Conservation (phyloP, 805 yeast genomes). For the Brettanomyces anomalus region DNA sequence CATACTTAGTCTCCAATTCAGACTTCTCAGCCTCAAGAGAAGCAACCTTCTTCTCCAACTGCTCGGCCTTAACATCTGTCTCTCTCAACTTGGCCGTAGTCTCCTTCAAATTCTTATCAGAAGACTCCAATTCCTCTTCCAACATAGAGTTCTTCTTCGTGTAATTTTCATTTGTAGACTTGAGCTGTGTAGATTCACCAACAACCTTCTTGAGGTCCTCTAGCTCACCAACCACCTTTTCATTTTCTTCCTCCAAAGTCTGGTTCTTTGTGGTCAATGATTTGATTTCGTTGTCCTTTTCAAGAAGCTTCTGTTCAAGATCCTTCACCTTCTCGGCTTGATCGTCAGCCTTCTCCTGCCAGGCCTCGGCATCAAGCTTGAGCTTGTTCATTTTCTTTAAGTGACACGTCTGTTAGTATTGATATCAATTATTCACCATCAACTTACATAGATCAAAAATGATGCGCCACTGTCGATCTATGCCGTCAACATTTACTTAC, state of each 20-base stretch:
- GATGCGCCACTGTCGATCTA: too few relatives aligned
- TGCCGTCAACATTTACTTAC: slow-evolving; percentile 22
- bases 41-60: slow-evolving; percentile 86
- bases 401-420: not conserved
- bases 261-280: slow-evolving; percentile 88
- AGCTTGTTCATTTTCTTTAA: slow-evolving; percentile 73
- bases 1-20: slow-evolving; percentile 82
- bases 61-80: slow-evolving; percentile 93
- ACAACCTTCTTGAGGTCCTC: slow-evolving; percentile 76
- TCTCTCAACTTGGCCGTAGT: slow-evolving; percentile 92
- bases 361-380: slow-evolving; percentile 90
- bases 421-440: not conserved
- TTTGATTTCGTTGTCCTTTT: slow-evolving; percentile 92
- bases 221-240: slow-evolving; percentile 57
- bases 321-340: slow-evolving; percentile 71
- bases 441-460: too few relatives aligned
- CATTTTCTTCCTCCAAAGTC: slow-evolving; percentile 73
- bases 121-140: slow-evolving; percentile 85
- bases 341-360: slow-evolving; percentile 96
- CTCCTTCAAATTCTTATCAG: slow-evolving; percentile 85
- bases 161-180: slow-evolving; percentile 83
- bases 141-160: slow-evolving; percentile 81
- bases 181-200: slow-evolving; percentile 82
- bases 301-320: slow-evolving; percentile 84
- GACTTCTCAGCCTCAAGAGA: slow-evolving; percentile 90